A percentile compares a stretch with the other conserved stretches of the same genome.
These are phyloP conservation scores for Leccinellum rugosiceps DNA, from an alignment of 768 basidiomycete genomes.

Conservation along the genomic window DNA sequence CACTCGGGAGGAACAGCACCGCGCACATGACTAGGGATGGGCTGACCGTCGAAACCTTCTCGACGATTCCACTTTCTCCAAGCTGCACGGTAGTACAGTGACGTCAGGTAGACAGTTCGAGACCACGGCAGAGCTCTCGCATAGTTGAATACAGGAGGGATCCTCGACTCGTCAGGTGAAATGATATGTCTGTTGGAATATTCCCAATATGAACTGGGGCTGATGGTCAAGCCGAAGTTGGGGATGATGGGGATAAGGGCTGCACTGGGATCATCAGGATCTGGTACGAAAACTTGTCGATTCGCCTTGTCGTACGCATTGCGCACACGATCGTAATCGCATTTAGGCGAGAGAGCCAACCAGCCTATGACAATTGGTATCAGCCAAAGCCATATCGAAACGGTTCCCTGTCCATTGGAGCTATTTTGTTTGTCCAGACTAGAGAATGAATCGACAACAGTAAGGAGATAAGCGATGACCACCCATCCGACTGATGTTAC, in stretches of 20 bases:
- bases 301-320: constrained; percentile 16
- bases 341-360: constrained; percentile 40
- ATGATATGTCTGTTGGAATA: background rate
- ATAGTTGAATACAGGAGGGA: constrained; percentile 26
- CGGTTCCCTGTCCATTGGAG: constrained; percentile 37
- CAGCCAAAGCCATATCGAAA: constrained; percentile 43
- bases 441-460: constrained; percentile 14
- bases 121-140: constrained; percentile 22
- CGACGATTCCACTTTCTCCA: constrained; percentile 1
- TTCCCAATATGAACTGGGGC: constrained; percentile 1
- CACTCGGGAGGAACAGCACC: constrained; percentile 7
- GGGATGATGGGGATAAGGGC: background rate
- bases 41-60: background rate
- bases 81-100: constrained; percentile 16
- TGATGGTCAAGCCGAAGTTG: constrained; percentile 18
- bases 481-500: constrained; percentile 42
- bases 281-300: background rate
- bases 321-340: constrained; percentile 32
- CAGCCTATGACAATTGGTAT: constrained; percentile 40
- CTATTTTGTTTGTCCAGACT: constrained; percentile 20
- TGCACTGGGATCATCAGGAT: background rate
- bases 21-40: background rate
- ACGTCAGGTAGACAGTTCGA: constrained; percentile 13
- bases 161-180: constrained; percentile 24
- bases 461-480: constrained; percentile 37